These are phyloP conservation scores for Chlorociboria aeruginascens DNA, from an alignment of 495 filamentous ascomycete genomes.

Conservation along the genomic window DNA sequence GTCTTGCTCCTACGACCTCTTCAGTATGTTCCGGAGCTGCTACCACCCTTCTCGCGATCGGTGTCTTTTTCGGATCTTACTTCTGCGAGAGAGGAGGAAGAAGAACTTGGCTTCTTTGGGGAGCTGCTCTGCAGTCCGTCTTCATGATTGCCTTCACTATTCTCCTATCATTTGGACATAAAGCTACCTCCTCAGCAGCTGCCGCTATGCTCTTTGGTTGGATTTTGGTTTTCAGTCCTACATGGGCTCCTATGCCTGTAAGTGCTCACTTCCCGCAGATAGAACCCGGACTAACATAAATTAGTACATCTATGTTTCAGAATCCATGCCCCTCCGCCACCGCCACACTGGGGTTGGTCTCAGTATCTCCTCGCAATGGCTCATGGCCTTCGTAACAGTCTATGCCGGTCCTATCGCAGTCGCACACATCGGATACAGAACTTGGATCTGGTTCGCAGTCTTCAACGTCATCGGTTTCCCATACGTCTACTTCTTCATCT, in stretches of 20 bases:
- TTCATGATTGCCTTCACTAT: slow-evolving; percentile 1
- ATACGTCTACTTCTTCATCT: neutral
- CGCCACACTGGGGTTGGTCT: slow-evolving; percentile 22
- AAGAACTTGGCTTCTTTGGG: neutral
- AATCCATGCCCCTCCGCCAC: slow-evolving; percentile 21
- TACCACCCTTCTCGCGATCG: neutral
- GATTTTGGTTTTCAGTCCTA: neutral
- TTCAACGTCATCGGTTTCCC: neutral
- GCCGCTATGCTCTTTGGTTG: slow-evolving; percentile 1
- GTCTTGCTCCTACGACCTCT: neutral
- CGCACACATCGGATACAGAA: slow-evolving; percentile 16
- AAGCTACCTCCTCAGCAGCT: neutral
- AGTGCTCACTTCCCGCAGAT: neutral
- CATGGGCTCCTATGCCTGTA: neutral
- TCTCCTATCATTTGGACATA: neutral
- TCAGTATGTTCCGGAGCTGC: neutral
- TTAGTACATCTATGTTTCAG: neutral
- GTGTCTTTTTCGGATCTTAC: neutral
- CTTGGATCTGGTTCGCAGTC: slow-evolving; percentile 22
- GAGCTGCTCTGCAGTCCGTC: neutral
- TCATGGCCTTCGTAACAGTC: slow-evolving; percentile 23
- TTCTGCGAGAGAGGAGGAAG: neutral
- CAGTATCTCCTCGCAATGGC: slow-evolving; percentile 21
- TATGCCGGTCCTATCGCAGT: slow-evolving; percentile 24
- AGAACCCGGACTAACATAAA: neutral